Conservation (phyloP, 2,329 filamentous ascomycete species). For the Fusarium sp. region DNA sequence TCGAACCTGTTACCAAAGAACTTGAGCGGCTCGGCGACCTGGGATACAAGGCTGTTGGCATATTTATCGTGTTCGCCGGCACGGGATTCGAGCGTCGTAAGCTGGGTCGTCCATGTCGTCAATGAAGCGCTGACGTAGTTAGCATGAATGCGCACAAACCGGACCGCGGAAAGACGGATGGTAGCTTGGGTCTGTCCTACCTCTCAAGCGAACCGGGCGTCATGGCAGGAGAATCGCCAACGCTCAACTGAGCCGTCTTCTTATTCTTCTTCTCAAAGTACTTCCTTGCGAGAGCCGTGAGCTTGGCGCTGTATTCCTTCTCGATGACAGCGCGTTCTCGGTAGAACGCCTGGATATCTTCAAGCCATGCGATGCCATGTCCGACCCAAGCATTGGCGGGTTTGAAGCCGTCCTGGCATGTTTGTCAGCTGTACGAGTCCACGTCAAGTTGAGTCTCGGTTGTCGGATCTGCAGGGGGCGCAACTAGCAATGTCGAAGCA, state of each 20-base stretch:
- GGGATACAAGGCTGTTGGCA: constrained; percentile 79
- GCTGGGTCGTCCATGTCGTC: constrained; percentile 95
- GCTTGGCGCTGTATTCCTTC: constrained; percentile 94
- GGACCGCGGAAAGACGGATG: background rate
- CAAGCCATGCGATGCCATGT: constrained; percentile 92
- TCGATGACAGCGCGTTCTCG: constrained; percentile 93
- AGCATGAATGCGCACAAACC: constrained; percentile 31
- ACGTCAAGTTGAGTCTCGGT: constrained; percentile 13
- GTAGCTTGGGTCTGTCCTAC: constrained; percentile 53
- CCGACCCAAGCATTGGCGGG: constrained; percentile 92
- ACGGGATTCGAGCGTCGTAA: constrained; percentile 88
- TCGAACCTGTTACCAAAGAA: constrained; percentile 81
- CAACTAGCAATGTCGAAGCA: constrained; percentile 14
- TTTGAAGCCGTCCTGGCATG: constrained; percentile 89
- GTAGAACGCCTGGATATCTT: constrained; percentile 98
- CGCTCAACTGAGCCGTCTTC: constrained; percentile 88
- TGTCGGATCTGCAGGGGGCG: constrained; percentile 15
- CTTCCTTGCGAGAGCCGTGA: constrained; percentile 89
- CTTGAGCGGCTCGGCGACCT: constrained; percentile 90
- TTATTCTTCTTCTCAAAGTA: constrained; percentile 97
- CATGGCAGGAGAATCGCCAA: constrained; percentile 91
- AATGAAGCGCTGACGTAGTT: constrained; percentile 79
- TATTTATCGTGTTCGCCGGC: constrained; percentile 92
- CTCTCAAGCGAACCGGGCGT: constrained; percentile 96
- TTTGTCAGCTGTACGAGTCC: constrained; percentile 16